Evolutionary conservation across 345 rosid genomes (phyloP).

Genomic region (Corchorus olitorius): DNA sequence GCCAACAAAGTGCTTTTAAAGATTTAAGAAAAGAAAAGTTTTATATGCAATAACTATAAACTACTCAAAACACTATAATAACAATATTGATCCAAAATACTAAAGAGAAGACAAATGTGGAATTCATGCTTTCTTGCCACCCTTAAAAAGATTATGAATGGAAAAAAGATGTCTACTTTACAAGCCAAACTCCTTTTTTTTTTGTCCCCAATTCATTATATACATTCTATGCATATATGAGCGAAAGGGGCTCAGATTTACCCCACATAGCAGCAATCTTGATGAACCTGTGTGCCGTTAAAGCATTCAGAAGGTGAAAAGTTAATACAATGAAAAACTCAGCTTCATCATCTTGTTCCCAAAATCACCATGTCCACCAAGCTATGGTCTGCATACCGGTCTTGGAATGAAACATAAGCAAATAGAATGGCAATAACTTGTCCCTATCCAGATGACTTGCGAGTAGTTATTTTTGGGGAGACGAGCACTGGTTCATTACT

Average conservation of each 20-base stretch:
- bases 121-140: conserved; percentile 13
- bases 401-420: conserved; percentile 8
- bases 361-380: conserved; percentile 17
- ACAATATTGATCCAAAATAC: conserved; percentile 18
- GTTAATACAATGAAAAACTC: conserved; percentile 19
- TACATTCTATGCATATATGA: conserved; percentile 17
- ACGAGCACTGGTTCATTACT: conserved; percentile 50
- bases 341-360: conserved; percentile 14
- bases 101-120: conserved; percentile 13
- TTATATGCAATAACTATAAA: conserved; percentile 7
- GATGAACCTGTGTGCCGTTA: conserved; percentile 7
- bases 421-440: neutral
- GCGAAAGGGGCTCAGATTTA: conserved; percentile 19
- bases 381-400: conserved; percentile 22
- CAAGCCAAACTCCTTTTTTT: conserved; percentile 4
- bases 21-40: neutral
- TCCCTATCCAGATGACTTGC: conserved; percentile 40
- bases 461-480: conserved; percentile 30
- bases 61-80: conserved; percentile 9
- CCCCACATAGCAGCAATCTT: conserved; percentile 15
- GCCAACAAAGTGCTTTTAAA: too few relatives aligned
- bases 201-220: conserved; percentile 23
- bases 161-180: conserved; percentile 18
- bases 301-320: conserved; percentile 14
- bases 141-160: conserved; percentile 19